Evolutionary conservation across 495 filamentous ascomycete species (phyloP), one percentile per base, ranked within the genome.

Genomic region (Viridothelium virens): DNA sequence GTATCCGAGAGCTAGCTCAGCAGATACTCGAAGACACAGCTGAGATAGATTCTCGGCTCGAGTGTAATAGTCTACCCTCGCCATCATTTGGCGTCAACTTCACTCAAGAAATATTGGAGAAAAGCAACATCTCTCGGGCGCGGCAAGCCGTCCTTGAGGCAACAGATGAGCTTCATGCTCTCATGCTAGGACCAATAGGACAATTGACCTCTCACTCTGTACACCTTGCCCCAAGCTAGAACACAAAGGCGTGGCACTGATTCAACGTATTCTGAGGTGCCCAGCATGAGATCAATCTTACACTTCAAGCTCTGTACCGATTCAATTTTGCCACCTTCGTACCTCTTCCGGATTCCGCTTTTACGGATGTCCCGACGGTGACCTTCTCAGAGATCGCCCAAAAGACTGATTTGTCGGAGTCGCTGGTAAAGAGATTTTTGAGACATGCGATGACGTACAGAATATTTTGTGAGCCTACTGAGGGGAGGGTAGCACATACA

Each of bases 381-480:
- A 46, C 41, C 14, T 46, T 46, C 1, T 46, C 41, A 46, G 41
- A 46, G 41, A 46, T 46, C 14, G 41, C 41, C 41, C 41, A 46
- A 46, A 46, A 16, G 14, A 16, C 41, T 7, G 41, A 16, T 46
- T 1, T 46, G 14, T 46, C 41, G 9, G 41, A 16, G 14, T 46
- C 41, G 41, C 14, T 46, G 41, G 41, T 46, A 7, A 46, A 46
- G 14, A 46, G 41, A 46, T 9, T 84, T 36, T 70, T 86, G 14
- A 82, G 83, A 5, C 75, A 84, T 65, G 82, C 79, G 56, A 85
- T 86, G 73, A 82, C 79, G 59, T 81, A 83, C 65, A 76, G 76
- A 11, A 80, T 86, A 64, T 87, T 87, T 77, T 69, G 74, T 25
- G 85, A 87, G 63, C 78, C 81, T 4, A 63, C 63, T n/a, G 79